These are phyloP conservation scores for Paecilomyces niveus DNA, from an alignment of 2,329 filamentous ascomycete genomes.

Conservation along the genomic window DNA sequence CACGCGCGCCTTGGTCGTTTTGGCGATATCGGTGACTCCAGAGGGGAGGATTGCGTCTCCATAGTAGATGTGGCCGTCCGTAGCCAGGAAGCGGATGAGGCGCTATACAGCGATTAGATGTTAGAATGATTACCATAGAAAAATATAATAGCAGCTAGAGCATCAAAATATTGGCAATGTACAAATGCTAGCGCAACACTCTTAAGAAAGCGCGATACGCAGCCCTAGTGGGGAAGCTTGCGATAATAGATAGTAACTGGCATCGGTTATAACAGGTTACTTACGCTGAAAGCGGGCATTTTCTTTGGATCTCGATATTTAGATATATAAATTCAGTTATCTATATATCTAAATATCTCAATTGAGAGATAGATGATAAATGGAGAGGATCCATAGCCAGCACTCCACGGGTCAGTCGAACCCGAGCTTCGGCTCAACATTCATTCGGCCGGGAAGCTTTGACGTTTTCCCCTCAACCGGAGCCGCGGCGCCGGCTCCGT, in stretches of 20 bases:
- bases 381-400: neutral
- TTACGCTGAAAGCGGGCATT: constrained; percentile 44
- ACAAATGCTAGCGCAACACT: neutral
- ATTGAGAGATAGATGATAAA: constrained; percentile 1
- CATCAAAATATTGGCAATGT: neutral
- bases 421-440: neutral
- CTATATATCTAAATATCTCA: neutral
- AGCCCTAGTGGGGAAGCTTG: neutral
- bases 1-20: constrained; percentile 54
- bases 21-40: constrained; percentile 54
- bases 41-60: constrained; percentile 64
- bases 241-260: neutral
- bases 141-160: neutral
- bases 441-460: constrained; percentile 21
- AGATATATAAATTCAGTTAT: neutral
- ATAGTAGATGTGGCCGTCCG: constrained; percentile 63
- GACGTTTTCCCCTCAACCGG: constrained; percentile 7
- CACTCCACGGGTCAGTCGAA: neutral
- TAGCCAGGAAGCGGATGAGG: constrained; percentile 66
- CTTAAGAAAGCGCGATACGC: neutral
- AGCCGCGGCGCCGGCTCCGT: constrained; percentile 8
- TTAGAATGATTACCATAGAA: constrained; percentile 3
- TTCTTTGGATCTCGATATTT: constrained; percentile 1
- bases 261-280: constrained; percentile 9
- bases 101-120: constrained; percentile 42